Evolutionary conservation across 1,139 yeast species (phyloP), one percentile per base, ranked within the genome.

Genomic region (Geotrichum europaeum): DNA sequence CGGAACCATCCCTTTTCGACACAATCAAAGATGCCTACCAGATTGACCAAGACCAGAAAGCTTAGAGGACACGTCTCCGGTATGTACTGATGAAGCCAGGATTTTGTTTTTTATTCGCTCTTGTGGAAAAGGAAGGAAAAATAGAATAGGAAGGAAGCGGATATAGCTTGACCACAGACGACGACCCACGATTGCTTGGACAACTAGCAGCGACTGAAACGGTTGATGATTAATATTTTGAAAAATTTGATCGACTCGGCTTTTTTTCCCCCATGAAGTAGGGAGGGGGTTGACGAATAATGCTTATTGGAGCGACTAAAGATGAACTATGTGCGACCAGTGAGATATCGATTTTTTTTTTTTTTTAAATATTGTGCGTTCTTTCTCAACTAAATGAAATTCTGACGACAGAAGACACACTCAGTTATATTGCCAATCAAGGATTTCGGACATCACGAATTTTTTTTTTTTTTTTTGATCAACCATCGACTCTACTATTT

Each of bases 31-130:
- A 59, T 59, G 61, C 58, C 61, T 82, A 91, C 99, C 86, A 91
- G 99, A 91, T 87, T 89, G 79, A 89, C 96, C 78, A 91, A 94
- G 84, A 94, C 98, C 83, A 91, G 99, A 89, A 95, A 94, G 87
- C 97, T 90, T 89, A 90, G 99, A 89, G 99, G 99, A 83, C 87
- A 95, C 96, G 98, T 94, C 82, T 90, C 97, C 79, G 96, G 96
- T 89, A 64, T 59, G 71, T 68, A 58, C 51, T 22, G 20, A n/a
- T 12, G 25, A 32, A 32, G 53, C 22, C 6, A 18, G 25, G 18
- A 34, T 10, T 36, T 86, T 84, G 34, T 24, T 43, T 20, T 24
- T 22, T 20, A 13, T 24, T 6, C 30, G 43, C 24, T 50, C 18
- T 22, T 10, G 91, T 86, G 43, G 51, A 50, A 49, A 30, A 43